These are phyloP conservation scores for Hypomontagnella submonticulosa DNA, from an alignment of 495 filamentous ascomycete species.

Conservation along the genomic window DNA sequence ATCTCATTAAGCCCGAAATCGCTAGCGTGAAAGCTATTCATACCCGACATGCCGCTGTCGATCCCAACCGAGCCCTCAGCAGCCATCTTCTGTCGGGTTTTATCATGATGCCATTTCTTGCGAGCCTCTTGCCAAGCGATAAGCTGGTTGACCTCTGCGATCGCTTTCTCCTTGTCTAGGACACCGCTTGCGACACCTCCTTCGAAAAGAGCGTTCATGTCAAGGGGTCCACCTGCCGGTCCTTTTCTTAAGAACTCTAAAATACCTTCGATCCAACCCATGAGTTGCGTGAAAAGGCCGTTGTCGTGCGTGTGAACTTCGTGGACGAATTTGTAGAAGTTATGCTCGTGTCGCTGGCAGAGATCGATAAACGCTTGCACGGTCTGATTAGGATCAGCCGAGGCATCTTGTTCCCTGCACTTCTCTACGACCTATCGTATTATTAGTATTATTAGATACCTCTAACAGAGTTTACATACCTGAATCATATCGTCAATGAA, in stretches of 20 bases:
- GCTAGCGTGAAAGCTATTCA: conserved; percentile 69
- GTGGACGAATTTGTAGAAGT: conserved; percentile 99
- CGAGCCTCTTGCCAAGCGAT: conserved; percentile 94
- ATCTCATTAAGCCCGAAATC: conserved; percentile 92
- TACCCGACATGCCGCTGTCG: conserved; percentile 56
- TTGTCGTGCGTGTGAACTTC: conserved; percentile 99
- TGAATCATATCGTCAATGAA: conserved; percentile 92
- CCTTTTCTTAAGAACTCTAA: conserved; percentile 91
- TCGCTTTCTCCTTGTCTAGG: conserved; percentile 75
- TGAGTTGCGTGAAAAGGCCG: conserved; percentile 92
- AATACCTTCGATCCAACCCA: conserved; percentile 98
- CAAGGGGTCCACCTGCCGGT: conserved; percentile 78
- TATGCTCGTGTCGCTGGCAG: conserved; percentile 91
- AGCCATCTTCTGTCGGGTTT: conserved; percentile 99
- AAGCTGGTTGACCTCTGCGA: conserved; percentile 83
- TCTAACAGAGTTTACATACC: conserved; percentile 45
- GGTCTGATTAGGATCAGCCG: conserved; percentile 96
- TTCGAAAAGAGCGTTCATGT: conserved; percentile 92
- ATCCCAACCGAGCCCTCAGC: conserved; percentile 69
- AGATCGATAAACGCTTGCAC: conserved; percentile 99
- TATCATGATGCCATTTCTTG: conserved; percentile 97
- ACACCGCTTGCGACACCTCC: conserved; percentile 74
- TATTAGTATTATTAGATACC: conserved; percentile 26
- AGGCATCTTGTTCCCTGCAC: conserved; percentile 89
- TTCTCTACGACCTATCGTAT: conserved; percentile 75